phyloP scores from a whole-genome alignment of 257 asterid genomes.

The Scutellaria minor region DNA sequence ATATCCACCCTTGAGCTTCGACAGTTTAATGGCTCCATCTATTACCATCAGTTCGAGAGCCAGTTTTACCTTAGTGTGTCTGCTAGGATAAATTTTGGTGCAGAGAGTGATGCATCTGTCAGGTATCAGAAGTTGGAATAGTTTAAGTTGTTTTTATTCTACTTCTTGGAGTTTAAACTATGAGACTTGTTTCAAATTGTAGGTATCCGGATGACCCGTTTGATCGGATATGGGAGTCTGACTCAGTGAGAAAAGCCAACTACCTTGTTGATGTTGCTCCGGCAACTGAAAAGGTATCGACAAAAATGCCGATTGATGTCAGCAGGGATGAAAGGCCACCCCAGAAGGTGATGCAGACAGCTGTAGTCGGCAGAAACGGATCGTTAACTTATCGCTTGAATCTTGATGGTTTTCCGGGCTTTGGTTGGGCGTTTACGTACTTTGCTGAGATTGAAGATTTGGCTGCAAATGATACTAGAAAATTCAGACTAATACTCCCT shows the following conservation, averaged over 20 bases:
- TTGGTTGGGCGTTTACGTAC: slow-evolving; percentile 94
- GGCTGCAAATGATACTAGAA: slow-evolving; percentile 61
- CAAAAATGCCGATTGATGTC: slow-evolving; percentile 72
- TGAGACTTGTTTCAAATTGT: slow-evolving; percentile 18
- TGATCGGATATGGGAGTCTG: slow-evolving; percentile 94
- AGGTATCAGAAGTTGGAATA: slow-evolving; percentile 49
- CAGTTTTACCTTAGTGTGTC: slow-evolving; percentile 81
- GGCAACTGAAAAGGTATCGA: slow-evolving; percentile 85
- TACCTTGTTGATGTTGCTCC: slow-evolving; percentile 96
- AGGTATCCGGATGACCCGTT: slow-evolving; percentile 98
- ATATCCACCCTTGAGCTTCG: slow-evolving; percentile 98
- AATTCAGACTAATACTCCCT: slow-evolving; percentile 75
- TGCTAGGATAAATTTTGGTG: slow-evolving; percentile 96
- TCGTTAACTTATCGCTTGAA: slow-evolving; percentile 86
- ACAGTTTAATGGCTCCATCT: slow-evolving; percentile 86
- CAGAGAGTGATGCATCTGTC: slow-evolving; percentile 71
- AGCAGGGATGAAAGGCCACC: slow-evolving; percentile 73
- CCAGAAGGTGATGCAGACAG: slow-evolving; percentile 96
- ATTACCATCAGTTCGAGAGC: slow-evolving; percentile 65
- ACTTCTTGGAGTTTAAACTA: not conserved
- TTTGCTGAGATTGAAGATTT: slow-evolving; percentile 92
- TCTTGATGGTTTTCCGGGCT: slow-evolving; percentile 90
- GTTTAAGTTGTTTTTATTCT: not conserved
- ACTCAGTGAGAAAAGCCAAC: slow-evolving; percentile 77
- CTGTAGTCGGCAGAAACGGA: slow-evolving; percentile 97